Evolutionary conservation across 2,329 filamentous ascomycete genomes (phyloP), one percentile per base, ranked within the genome.

Genomic region (Diplodia intermedia): DNA sequence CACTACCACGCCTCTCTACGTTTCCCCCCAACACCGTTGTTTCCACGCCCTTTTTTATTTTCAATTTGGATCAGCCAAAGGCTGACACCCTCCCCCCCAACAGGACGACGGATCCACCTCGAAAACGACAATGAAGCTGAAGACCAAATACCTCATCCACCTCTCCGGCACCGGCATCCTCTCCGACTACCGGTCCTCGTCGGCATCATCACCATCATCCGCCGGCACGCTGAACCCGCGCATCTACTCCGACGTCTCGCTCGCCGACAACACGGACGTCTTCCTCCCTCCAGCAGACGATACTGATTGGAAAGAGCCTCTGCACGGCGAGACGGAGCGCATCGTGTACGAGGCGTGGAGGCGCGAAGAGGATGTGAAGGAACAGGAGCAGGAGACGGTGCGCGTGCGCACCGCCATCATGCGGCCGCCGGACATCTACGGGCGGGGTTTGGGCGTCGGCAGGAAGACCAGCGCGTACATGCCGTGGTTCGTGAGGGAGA

Each of bases 281-380:
- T 82, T 74, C 12, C 73, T 91, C 0, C 88, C 88, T 18, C 40
- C 40, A 15, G 4, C 40, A 5, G 18, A n/a, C 40, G 31, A 23
- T 11, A 18, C 4, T 1, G 31, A n/a, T 0, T 85, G 40, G 40
- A n/a, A 88, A 72, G 73, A 78, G 0, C 88, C 84, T 9, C 74
- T 83, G 29, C 91, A 93, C 78, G 86, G 89, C 18, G 82, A 89
- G 72, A 86, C 92, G 2, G 91, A 94, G 77, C 86, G 88, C 74
- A 82, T 91, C 29, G 85, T 93, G n/a, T 79, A 90, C 0, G 79
- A 76, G 0, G 81, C 84, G 0, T 60, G 47, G 49, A 12, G 2
- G 18, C 15, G 31, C 6, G 40, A 54, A 8, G 61, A 49, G 38
- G 12, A 49, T 18, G 33, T 11, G 11, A 15, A 23, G 26, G 29